Conservation (phyloP, 805 yeast genomes). For the Candida nanaspora region DNA sequence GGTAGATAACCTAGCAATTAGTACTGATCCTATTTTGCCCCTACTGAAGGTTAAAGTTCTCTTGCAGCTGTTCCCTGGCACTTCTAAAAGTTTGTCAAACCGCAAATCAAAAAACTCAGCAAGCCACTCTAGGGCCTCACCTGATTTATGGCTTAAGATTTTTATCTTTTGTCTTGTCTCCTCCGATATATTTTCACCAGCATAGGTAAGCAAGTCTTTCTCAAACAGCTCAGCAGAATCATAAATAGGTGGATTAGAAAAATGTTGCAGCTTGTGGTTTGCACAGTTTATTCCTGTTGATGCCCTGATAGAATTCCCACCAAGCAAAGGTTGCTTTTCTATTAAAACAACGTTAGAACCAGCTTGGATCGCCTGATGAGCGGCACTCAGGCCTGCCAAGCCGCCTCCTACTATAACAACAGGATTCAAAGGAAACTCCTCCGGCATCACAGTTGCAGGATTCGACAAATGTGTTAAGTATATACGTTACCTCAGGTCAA, state of each 20-base stretch:
- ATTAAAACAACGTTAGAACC: constrained; percentile 50
- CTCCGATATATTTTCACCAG: constrained; percentile 16
- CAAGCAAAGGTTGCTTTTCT: constrained; percentile 50
- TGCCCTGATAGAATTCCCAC: constrained; percentile 58
- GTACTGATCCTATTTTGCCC: constrained; percentile 53
- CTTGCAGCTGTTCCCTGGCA: constrained; percentile 8
- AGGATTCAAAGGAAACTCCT: constrained; percentile 25
- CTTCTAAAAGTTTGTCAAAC: constrained; percentile 8
- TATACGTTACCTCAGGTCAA: too few species aligned
- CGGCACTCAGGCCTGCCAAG: constrained; percentile 56
- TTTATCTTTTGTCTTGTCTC: constrained; percentile 30
- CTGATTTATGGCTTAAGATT: constrained; percentile 51
- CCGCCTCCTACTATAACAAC: constrained; percentile 60
- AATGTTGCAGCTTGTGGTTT: too few species aligned
- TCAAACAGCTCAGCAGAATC: constrained; percentile 56
- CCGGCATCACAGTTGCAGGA: too few species aligned
- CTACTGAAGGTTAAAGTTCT: constrained; percentile 9
- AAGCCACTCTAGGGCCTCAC: constrained; percentile 66
- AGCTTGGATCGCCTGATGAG: constrained; percentile 34
- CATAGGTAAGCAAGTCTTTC: constrained; percentile 57
- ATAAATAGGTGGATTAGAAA: constrained; percentile 43
- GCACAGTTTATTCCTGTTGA: constrained; percentile 61
- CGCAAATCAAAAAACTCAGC: constrained; percentile 55
- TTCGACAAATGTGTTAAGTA: too few species aligned
- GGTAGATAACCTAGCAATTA: constrained; percentile 42